A percentile compares a stretch with the other conserved stretches of the same genome.
Conservation (phyloP, 345 rosid species). For the Aurinia saxatilis region DNA sequence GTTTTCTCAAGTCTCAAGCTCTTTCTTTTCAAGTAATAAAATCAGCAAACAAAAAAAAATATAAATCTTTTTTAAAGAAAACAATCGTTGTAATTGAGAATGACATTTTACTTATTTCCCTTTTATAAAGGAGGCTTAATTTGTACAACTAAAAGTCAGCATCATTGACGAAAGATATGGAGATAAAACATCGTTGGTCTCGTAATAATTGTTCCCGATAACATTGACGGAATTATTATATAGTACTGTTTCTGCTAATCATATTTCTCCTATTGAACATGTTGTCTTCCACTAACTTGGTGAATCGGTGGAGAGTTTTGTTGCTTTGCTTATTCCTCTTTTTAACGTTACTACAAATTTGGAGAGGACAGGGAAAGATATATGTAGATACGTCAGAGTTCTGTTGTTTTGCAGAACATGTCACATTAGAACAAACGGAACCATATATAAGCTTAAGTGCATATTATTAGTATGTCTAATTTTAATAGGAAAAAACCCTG, state of each 20-base stretch:
- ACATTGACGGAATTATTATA: not conserved
- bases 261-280: not conserved
- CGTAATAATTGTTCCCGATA: slow-evolving; percentile 1
- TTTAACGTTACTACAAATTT: not conserved
- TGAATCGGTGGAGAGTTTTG: slow-evolving; percentile 6
- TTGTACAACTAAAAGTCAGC: slow-evolving; percentile 18
- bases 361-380: not conserved
- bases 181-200: not conserved
- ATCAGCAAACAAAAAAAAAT: not conserved
- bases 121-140: not conserved
- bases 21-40: not conserved
- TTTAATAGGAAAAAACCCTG: no score
- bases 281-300: slow-evolving; percentile 11
- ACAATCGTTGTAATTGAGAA: slow-evolving; percentile 1
- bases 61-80: not conserved
- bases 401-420: not conserved
- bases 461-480: not conserved
- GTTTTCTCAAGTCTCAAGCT: not conserved
- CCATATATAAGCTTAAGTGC: not conserved
- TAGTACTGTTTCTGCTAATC: not conserved
- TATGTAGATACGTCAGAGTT: not conserved
- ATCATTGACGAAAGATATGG: slow-evolving; percentile 21
- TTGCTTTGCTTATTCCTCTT: not conserved
- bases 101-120: not conserved
- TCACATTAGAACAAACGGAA: not conserved